Evolutionary conservation across 805 yeast species (phyloP), one percentile per base, ranked within the genome.

Genomic region (Hanseniaspora pseudoguilliermondii): DNA sequence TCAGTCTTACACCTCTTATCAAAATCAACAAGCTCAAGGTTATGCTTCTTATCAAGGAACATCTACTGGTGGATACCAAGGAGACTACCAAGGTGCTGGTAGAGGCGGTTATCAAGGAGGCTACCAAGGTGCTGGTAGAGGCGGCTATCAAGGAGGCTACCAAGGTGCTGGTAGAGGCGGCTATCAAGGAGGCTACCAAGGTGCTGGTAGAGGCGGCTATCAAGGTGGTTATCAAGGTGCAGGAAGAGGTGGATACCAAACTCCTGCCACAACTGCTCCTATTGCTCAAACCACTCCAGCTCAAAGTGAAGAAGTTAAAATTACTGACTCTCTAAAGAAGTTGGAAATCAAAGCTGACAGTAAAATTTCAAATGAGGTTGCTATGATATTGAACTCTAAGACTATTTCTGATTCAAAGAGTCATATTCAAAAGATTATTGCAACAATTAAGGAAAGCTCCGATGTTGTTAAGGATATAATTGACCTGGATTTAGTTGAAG

Each of bases 401-500:
- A 57, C 59, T 44, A 60, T 68, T 15, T 62, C 71, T 13, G 69
- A 68, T 34, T 63, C 67, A 20, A 63, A 64, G 46, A 60, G 68
- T 15, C 52, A 47, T 23, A 54, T 54, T 16, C n/a, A 39, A 11
- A 36, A 44, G 32, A 54, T 54, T 5, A 25, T 54, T n/a, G 43
- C 35, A 7, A 41, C 23, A 16, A 2, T 54, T 6, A 47, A 47
- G 23, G 60, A 75, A 57, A 57, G 62, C 8, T 25, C 35, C 16
- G 46, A 44, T 27, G 18, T 46, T 7, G 34, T 38, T 8, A 44
- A 44, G n/a, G 64, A 71, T 11, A 76, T 90, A 32, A 70, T 72
- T 49, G 82, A 79, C 2, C 86, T 90, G 88, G 76, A 81, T 49
- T 59, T 93, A 20, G 64, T 68, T 15, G 88, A 83, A 20, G 77